Evolutionary conservation across 306 rosid genomes (phyloP).

Genomic region (Pueraria montana): DNA sequence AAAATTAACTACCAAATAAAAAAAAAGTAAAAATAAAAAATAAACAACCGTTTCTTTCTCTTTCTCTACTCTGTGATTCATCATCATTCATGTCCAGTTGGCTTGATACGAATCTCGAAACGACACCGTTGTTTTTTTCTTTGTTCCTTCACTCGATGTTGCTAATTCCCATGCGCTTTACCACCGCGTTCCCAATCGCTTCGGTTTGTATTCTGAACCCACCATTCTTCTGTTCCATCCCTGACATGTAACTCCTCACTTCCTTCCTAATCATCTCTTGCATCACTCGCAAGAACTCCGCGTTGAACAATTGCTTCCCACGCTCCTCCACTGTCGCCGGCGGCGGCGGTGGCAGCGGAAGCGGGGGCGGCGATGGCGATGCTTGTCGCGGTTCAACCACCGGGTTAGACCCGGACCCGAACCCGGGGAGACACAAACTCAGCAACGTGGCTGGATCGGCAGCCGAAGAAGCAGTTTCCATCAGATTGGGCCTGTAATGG

Average conservation of each 20-base stretch:
- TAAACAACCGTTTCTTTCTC: neutral
- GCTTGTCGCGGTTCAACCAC: rapidly evolving
- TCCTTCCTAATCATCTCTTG: conserved; percentile 88
- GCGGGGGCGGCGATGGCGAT: neutral
- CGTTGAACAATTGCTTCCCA: conserved; percentile 61
- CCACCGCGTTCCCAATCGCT: conserved; percentile 74
- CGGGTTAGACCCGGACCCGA: conserved; percentile 3
- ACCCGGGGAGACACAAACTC: conserved; percentile 76
- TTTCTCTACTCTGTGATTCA: conserved; percentile 5
- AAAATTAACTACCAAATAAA: conserved; percentile 14
- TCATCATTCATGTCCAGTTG: conserved; percentile 3
- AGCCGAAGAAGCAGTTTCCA: conserved; percentile 50
- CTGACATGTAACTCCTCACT: conserved; percentile 84
- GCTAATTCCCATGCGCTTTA: conserved; percentile 76
- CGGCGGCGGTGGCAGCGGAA: neutral
- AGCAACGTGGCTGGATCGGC: conserved; percentile 74
- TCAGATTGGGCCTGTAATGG: conserved; percentile 44
- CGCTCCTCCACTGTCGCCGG: neutral
- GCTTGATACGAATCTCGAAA: neutral
- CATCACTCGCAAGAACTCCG: conserved; percentile 76
- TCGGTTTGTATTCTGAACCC: conserved; percentile 68
- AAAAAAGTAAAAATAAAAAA: neutral
- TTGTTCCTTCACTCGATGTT: conserved; percentile 59
- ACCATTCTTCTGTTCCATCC: conserved; percentile 70
- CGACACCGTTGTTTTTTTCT: neutral